A percentile compares a stretch with the other conserved stretches of the same genome.
Conservation (phyloP, 2,329 filamentous ascomycete genomes). For the Ambrosiella beaveri region DNA sequence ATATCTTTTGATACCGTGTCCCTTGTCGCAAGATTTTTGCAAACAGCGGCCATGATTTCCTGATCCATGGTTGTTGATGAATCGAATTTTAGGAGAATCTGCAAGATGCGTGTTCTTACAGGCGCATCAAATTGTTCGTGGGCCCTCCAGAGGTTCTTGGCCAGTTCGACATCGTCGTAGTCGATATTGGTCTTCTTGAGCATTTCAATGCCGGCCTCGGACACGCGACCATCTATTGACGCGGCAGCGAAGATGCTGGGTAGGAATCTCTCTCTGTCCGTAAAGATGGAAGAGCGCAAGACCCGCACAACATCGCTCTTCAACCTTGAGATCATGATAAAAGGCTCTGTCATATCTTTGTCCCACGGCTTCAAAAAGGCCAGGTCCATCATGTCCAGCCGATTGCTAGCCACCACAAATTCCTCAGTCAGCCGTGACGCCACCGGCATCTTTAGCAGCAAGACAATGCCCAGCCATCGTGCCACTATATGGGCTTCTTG, state of each 20-base stretch:
- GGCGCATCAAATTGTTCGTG: constrained; percentile 58
- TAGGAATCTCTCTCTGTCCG: constrained; percentile 64
- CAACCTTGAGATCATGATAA: constrained; percentile 22
- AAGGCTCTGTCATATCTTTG: constrained; percentile 14
- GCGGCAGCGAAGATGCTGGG: constrained; percentile 71
- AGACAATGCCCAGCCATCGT: constrained; percentile 56
- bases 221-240: constrained; percentile 64
- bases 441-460: constrained; percentile 37
- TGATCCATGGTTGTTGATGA: constrained; percentile 49
- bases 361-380: constrained; percentile 53
- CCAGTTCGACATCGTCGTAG: constrained; percentile 48
- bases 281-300: constrained; percentile 72
- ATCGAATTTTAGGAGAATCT: constrained; percentile 59
- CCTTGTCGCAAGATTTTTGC: constrained; percentile 11
- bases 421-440: neutral
- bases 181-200: constrained; percentile 63
- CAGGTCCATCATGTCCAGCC: constrained; percentile 45
- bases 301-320: constrained; percentile 48
- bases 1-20: constrained; percentile 14
- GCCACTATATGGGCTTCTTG: constrained; percentile 61
- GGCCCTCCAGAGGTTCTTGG: constrained; percentile 51
- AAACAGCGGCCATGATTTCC: constrained; percentile 53
- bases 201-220: constrained; percentile 74
- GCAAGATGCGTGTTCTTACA: constrained; percentile 61
- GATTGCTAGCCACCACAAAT: constrained; percentile 5